Evolutionary conservation across 768 basidiomycete species (phyloP), one percentile per base, ranked within the genome.

Genomic region (Gloeopeniophorella convolvens): DNA sequence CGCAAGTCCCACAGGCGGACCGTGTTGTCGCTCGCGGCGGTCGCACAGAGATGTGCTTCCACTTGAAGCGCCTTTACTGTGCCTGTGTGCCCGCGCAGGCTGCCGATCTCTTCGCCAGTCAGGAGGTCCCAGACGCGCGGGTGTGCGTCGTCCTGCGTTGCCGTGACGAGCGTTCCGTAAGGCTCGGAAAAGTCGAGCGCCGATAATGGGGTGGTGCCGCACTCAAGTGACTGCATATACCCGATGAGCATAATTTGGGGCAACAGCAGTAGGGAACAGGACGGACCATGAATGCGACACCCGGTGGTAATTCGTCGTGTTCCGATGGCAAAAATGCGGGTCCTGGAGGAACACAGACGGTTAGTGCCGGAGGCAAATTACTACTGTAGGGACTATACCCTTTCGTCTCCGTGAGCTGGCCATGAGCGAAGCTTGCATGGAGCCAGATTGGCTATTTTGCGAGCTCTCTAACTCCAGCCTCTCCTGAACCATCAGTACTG

Each of bases 281-380:
- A 59, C 60, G 58, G 68, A 90, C 91, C 94, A 99, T 98, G 70
- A 99, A 99, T 11, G 95, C 96, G 5, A 98, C 81, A 1, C 91
- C 92, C 7, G 84, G 79, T 8, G 96, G 96, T 26, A 99, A 74
- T 45, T 96, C 92, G 59, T 93, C 91, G 59, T 99, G 96, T 64
- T 98, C 96, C 15, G 93, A 96, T 4, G 96, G 96, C 40, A 99
- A 66, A 72, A 99, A 98, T 15, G 89, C 89, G 0, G 95, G 94
- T 2, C 95, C 94, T 85, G 52, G 15, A 31, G 31, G 34, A 21
- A 45, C 33, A 11, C 32, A 45, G 42, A 18, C 45, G 36, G 40
- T 23, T 37, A 33, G 48, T 52, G 10, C n/a, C n/a, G n/a, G 35
- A 30, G 28, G 3, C 4, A 10, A 3, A 27, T 23, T 33, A 31